Evolutionary conservation across 768 basidiomycete genomes (phyloP), one percentile per base, ranked within the genome.

Genomic region (Rhodocollybia butyracea): DNA sequence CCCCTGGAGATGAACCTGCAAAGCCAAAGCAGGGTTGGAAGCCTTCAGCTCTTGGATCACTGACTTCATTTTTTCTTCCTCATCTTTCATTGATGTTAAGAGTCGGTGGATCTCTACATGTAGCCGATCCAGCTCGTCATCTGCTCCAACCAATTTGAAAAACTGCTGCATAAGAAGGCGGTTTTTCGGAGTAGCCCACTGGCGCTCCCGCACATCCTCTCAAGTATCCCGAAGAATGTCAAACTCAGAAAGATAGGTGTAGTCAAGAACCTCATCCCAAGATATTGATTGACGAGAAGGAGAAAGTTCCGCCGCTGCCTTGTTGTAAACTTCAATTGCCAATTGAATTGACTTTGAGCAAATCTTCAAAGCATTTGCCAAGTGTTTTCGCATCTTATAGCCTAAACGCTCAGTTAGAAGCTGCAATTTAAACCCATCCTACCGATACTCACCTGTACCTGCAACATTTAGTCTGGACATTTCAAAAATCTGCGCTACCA

Each of bases 401-500:
- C 60, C 61, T 59, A 41, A 42, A 57, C 54, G 1, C 39, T 38
- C 30, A 59, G 60, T n/a, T 15, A 39, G 26, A 46, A 30, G 17
- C 13, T 27, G 27, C 29, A 12, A 21, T 24, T 46, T 12, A 41
- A 30, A 46, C 4, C 31, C n/a, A 48, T 21, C 17, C 8, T 39
- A 47, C 7, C 12, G n/a, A n/a, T n/a, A 46, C 55, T 17, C 30
- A 64, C 61, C 61, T 51, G 61, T 64, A 5, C 53, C 46, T 4
- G 57, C 47, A 30, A 56, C 36, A 30, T 64, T 59, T 19, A 55
- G 40, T 34, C 59, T 56, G 1, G 58, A 41, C n/a, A 64, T 46
- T 46, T 63, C 63, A 39, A 65, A 61, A 34, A 65, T 47, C 3
- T 57, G 46, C 2, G 58, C 51, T 5, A 63, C 60, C 3, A 64